Base-by-base conservation (phyloP, 2,329 filamentous ascomycete species). In the Pseudogymnoascus sp. region DNA sequence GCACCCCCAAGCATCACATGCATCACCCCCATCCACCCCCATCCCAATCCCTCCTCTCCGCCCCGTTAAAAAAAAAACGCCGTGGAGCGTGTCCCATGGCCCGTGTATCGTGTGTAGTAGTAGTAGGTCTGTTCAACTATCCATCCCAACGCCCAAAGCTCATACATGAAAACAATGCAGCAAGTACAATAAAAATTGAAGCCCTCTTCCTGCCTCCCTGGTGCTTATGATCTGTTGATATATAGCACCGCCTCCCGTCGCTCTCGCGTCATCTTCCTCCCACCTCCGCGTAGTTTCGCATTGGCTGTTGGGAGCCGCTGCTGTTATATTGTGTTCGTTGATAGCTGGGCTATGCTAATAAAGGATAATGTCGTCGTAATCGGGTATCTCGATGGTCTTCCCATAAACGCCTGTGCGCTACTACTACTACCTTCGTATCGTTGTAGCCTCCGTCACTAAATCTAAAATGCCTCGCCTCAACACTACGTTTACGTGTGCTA, bases 381-480 rank as follows among this genome's bases (percentile, higher is more conserved):
- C 48, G 48, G 48, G 48, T 57, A 57, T 57, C 48, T 57, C 48
- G 48, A 57, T 57, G 25, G 25, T 57, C 48, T 34, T 57, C 25
- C 48, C 48, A 31, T 21, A n/a, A 57, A 57, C 48, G 48, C 48
- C 48, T 19, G 48, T 57, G 6, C 48, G 25, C 48, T 57, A 57
- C 48, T 54, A 54, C 48, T 57, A 57, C 48, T 19, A 31, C 16
- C 23, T 14, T 11, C 48, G 25, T 57, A n/a, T 34, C 48, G 48
- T 45, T 51, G 48, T 57, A 57, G 48, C 48, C 25, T 11, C 31
- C 8, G 23, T 54, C 48, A 54, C 48, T 31, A 16, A 31, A 19
- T 57, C 48, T 57, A 57, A 57, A 57, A 57, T 57, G 48, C 48
- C 48, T 28, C 16, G 23, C 48, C 34, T 16, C 48, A 57, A 57